These are phyloP conservation scores for Isabelozyma heimii DNA, from an alignment of 805 yeast species.

Conservation along the genomic window DNA sequence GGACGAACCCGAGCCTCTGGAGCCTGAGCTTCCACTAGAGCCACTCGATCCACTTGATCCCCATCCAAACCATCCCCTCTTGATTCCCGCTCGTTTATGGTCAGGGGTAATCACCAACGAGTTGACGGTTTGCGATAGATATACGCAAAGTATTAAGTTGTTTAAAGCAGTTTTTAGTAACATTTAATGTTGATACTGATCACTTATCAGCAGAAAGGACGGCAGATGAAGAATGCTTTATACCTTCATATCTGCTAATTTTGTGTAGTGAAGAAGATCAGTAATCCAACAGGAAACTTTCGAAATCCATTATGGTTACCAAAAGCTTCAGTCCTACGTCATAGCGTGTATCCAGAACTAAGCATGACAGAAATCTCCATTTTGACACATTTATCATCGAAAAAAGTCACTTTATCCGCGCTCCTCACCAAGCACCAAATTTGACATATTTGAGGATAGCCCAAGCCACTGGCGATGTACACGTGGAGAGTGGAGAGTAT, in stretches of 20 bases:
- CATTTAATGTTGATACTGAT: not conserved
- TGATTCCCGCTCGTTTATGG: not conserved
- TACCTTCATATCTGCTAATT: too few relatives aligned
- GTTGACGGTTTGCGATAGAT: not conserved
- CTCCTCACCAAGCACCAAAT: too few relatives aligned
- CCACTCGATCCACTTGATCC: not conserved
- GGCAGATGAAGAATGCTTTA: too few relatives aligned
- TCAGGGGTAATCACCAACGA: not conserved
- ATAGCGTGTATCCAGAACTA: too few relatives aligned
- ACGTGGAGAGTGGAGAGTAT: too few relatives aligned
- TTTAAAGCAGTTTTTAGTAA: not conserved
- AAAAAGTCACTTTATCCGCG: not conserved
- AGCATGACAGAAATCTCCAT: too few relatives aligned
- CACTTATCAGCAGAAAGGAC: too few relatives aligned
- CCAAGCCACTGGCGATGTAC: too few relatives aligned
- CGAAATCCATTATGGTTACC: not conserved
- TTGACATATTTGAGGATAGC: too few relatives aligned
- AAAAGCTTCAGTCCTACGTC: not conserved
- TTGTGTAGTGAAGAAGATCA: too few relatives aligned
- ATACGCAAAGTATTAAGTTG: not conserved
- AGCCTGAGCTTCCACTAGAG: not conserved
- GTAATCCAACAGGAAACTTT: too few relatives aligned
- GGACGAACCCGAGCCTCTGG: not conserved
- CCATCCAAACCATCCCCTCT: not conserved
- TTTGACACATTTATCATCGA: too few relatives aligned